Conservation (phyloP, 345 rosid genomes). For the Abelmoschus esculentus region DNA sequence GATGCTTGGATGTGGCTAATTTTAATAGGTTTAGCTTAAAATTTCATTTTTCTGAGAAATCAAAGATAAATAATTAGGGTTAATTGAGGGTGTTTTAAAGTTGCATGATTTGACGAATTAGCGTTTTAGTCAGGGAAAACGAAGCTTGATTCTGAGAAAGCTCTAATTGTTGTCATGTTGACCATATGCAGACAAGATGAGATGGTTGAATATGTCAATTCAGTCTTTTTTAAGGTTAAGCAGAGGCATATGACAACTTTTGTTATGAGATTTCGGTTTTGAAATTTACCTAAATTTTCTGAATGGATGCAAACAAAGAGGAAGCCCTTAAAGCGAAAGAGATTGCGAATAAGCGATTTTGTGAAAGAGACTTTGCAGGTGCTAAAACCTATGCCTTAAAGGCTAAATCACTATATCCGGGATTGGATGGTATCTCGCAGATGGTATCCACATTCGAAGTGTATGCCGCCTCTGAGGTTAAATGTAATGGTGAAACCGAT, state of each 20-base stretch:
- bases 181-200: conserved; percentile 43
- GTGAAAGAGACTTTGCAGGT: conserved; percentile 62
- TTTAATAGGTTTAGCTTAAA: conserved; percentile 6
- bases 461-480: conserved; percentile 66
- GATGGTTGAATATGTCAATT: conserved; percentile 23
- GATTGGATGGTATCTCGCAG: conserved; percentile 79
- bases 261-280: conserved; percentile 20
- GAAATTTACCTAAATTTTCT: conserved; percentile 18
- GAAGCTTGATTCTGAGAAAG: conserved; percentile 8
- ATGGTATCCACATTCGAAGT: conserved; percentile 96
- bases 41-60: conserved; percentile 4
- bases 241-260: conserved; percentile 28
- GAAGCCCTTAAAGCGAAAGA: conserved; percentile 86
- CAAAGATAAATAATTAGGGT: conserved; percentile 3
- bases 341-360: conserved; percentile 77
- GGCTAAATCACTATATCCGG: conserved; percentile 72
- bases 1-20: conserved; percentile 3
- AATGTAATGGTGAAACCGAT: conserved; percentile 52
- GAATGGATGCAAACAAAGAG: conserved; percentile 67
- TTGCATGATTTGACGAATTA: conserved; percentile 17
- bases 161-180: conserved; percentile 13
- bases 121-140: conserved; percentile 2
- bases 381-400: conserved; percentile 78
- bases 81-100: conserved; percentile 9
- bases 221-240: conserved; percentile 18